Conservation (phyloP, 495 filamentous ascomycete genomes). For the Trichoderma asperelloides region DNA sequence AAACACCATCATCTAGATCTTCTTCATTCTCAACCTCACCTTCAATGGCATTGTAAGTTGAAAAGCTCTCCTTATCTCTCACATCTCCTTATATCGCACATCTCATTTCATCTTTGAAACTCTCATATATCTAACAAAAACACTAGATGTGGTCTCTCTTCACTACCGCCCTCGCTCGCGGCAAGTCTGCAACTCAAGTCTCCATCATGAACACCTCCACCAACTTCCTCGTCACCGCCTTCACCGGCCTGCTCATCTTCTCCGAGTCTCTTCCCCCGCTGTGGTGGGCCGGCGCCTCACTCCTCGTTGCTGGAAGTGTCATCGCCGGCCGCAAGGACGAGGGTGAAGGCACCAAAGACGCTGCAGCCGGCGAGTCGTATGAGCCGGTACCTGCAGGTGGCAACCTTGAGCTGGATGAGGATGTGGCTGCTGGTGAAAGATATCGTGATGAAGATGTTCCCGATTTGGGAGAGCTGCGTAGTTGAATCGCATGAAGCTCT, state of each 20-base stretch:
- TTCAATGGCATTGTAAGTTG: constrained; percentile 75
- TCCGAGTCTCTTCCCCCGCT: constrained; percentile 42
- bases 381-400: neutral
- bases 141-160: constrained; percentile 81
- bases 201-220: constrained; percentile 86
- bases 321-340: constrained; percentile 79
- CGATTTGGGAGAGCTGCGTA: constrained; percentile 14
- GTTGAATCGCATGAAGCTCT: neutral
- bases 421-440: neutral
- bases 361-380: neutral
- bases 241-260: constrained; percentile 53
- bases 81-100: neutral
- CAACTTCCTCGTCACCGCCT: constrained; percentile 86
- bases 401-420: neutral
- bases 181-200: constrained; percentile 79
- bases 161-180: constrained; percentile 71
- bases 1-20: constrained; percentile 42
- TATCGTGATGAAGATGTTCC: constrained; percentile 15
- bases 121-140: neutral
- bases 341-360: constrained; percentile 15
- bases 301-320: constrained; percentile 85
- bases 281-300: constrained; percentile 81
- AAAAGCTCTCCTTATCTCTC: too few species aligned
- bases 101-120: neutral
- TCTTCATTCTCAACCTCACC: constrained; percentile 77